phyloP scores from a whole-genome alignment of 306 rosid genomes.

The Prunus kanzakura region DNA sequence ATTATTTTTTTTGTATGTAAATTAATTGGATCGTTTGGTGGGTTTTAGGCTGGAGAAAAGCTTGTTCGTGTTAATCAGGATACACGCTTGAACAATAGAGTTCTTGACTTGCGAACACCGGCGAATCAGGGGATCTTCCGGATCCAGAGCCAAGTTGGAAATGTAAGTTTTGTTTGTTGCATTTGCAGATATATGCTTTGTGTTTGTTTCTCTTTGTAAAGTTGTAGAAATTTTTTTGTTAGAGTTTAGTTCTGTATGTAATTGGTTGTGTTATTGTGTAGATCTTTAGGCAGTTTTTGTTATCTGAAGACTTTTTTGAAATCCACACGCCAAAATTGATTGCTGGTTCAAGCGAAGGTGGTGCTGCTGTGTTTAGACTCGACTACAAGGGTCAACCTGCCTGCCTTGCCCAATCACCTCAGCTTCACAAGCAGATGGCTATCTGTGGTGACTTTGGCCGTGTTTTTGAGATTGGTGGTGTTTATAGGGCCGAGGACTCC shows the following conservation, averaged over 20 bases:
- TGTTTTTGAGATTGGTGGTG: constrained; percentile 87
- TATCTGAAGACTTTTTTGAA: constrained; percentile 47
- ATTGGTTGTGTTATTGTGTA: constrained; percentile 30
- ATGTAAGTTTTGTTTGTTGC: constrained; percentile 26
- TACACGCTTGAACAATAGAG: constrained; percentile 71
- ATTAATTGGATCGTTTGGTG: constrained; percentile 18
- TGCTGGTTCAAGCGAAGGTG: constrained; percentile 96
- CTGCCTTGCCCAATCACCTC: constrained; percentile 96
- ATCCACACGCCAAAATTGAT: constrained; percentile 84
- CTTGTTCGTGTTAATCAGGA: constrained; percentile 90
- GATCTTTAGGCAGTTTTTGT: constrained; percentile 73
- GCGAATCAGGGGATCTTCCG: constrained; percentile 83
- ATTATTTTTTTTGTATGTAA: not conserved
- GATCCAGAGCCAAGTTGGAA: constrained; percentile 59
- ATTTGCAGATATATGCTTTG: not conserved
- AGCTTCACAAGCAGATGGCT: constrained; percentile 95
- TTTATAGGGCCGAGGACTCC: constrained; percentile 89
- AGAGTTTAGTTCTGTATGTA: not conserved
- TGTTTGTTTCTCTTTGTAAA: not conserved
- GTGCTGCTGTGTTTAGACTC: constrained; percentile 84
- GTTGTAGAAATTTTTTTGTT: not conserved
- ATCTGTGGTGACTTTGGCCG: constrained; percentile 83
- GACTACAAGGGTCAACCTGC: constrained; percentile 89
- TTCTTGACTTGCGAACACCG: constrained; percentile 70
- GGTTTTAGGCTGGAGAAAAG: constrained; percentile 67